Conservation (phyloP, 148 eudicot genomes). For the Fallopia convolvulus region DNA sequence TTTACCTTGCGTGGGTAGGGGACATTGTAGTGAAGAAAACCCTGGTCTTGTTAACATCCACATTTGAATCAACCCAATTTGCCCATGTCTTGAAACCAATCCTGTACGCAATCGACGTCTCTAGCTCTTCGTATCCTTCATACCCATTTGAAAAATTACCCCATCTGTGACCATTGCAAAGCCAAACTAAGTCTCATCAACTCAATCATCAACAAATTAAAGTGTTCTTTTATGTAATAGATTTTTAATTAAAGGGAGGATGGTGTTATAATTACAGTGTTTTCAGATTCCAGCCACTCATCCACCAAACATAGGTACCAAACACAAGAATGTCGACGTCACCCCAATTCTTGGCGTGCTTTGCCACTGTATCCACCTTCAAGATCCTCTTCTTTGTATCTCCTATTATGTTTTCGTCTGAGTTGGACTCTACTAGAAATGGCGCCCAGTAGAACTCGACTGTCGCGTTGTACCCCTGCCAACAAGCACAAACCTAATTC, state of each 20-base stretch:
- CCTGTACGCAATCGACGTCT: conserved; percentile 58
- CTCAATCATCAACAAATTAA: not conserved
- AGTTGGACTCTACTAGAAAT: conserved; percentile 72
- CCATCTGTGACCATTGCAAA: conserved; percentile 44
- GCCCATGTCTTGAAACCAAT: conserved; percentile 92
- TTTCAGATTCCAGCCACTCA: conserved; percentile 62
- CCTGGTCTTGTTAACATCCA: conserved; percentile 54
- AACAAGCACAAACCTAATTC: not conserved
- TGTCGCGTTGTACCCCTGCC: conserved; percentile 72
- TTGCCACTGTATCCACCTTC: conserved; percentile 66
- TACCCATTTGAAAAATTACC: conserved; percentile 89
- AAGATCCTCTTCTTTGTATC: conserved; percentile 73
- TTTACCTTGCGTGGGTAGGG: conserved; percentile 74
- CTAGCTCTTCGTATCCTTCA: conserved; percentile 73
- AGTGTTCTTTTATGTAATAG: not conserved
- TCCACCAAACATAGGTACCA: conserved; percentile 98
- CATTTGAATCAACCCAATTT: conserved; percentile 86
- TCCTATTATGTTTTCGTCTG: conserved; percentile 52
- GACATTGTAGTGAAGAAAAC: conserved; percentile 96
- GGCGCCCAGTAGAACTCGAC: conserved; percentile 99
- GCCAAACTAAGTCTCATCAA: not conserved
- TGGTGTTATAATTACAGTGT: conserved; percentile 42
- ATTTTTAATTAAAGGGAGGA: no score
- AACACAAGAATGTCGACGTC: conserved; percentile 77
- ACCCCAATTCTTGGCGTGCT: conserved; percentile 75